phyloP scores from a whole-genome alignment of 139 green algal species.

The Diplosphaera chodatii region DNA sequence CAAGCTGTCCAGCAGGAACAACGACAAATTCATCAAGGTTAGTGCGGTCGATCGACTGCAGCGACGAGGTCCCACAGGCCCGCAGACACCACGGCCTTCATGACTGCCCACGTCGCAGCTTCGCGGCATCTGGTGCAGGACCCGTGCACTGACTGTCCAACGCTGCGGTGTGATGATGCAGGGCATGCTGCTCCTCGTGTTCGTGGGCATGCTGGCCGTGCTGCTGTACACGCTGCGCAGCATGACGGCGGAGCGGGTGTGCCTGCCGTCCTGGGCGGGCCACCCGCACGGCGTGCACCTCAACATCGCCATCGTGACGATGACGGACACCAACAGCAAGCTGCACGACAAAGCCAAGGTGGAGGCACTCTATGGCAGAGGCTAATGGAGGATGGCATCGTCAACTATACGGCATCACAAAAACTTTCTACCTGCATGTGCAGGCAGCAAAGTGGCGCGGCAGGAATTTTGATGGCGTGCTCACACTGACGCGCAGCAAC shows the following conservation, averaged over 20 bases:
- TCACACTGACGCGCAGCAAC: constrained; percentile 2
- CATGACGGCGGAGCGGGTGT: not conserved
- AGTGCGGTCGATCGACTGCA: too few species aligned
- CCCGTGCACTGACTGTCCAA: too few species aligned
- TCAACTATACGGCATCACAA: too few species aligned
- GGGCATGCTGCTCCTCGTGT: not conserved
- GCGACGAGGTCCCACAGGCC: too few species aligned
- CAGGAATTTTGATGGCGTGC: not conserved
- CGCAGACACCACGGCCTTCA: too few species aligned
- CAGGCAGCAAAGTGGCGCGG: not conserved
- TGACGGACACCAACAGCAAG: not conserved
- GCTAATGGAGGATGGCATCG: too few species aligned
- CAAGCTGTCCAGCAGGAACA: not conserved
- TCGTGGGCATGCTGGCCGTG: not conserved
- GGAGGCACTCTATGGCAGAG: too few species aligned
- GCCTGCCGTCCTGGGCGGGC: not conserved
- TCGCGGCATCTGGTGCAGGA: too few species aligned
- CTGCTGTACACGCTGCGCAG: not conserved
- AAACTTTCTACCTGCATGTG: too few species aligned
- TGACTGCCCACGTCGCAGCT: too few species aligned
- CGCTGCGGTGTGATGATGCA: too few species aligned
- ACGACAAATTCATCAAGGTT: not conserved
- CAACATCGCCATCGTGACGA: not conserved
- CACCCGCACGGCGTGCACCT: not conserved
- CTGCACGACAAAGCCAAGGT: not conserved